Evolutionary conservation across 306 rosid species (phyloP), one percentile per base, ranked within the genome.

Genomic region (Pueraria montana): DNA sequence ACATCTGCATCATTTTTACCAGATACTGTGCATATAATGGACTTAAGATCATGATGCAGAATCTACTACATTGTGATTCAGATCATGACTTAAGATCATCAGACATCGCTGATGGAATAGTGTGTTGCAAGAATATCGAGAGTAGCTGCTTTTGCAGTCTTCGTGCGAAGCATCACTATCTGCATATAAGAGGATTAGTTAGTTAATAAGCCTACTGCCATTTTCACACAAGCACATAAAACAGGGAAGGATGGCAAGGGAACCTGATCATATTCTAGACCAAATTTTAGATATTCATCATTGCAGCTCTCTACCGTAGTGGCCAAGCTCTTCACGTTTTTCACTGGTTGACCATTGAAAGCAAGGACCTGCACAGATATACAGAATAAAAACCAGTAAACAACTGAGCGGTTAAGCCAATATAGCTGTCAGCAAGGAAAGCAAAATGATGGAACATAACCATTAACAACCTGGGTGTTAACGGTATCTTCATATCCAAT

Each of bases 401-500:
- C 12, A 36, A 24, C 38, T 16, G 12, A n/a, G 82, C 24, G 50
- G 17, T 62, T 56, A 69, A 69, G 67, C 58, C 36, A 45, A 58
- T 63, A 76, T 42, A 84, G 53, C 63, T 72, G 79, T 24, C 45
- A 26, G 67, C 59, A 65, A 78, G 52, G 65, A 62, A 53, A 64
- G 11, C 66, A 45, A 50, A 49, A 78, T 36, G 26, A 72, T 5
- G 6, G 48, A 79, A 74, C 45, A 59, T 48, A 63, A 40, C 24
- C 43, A 46, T 55, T 32, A 79, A 32, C 45, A 62, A 88, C 99
- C 99, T 92, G 99, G 52, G 94, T 96, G 86, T 96, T 92, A 69
- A 90, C 97, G 14, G 94, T 91, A 49, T 96, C 98, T 84, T 96
- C 99, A 78, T 96, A 94, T 24, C 99, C 99, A 21, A 96, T 92